phyloP scores from a whole-genome alignment of 352 stramenopile genomes.

The Labyrinthula sp. region DNA sequence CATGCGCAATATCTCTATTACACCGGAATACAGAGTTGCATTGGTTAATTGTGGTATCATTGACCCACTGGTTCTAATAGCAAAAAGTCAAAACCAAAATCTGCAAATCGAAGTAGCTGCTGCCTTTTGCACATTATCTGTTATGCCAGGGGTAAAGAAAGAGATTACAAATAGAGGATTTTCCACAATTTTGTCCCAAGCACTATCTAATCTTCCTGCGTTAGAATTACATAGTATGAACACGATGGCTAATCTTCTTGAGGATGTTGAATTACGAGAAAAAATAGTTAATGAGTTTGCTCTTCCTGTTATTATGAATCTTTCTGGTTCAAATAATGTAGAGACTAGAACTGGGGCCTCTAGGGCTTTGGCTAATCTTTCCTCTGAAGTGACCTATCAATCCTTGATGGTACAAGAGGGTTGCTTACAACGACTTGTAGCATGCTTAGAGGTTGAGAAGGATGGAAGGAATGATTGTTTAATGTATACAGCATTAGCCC shows the following conservation, averaged over 20 bases:
- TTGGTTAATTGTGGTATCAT: conserved; percentile 78
- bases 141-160: conserved; percentile 79
- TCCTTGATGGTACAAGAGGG: conserved; percentile 77
- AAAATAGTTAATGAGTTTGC: conserved; percentile 77
- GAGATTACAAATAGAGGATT: conserved; percentile 74
- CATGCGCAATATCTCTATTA: conserved; percentile 72
- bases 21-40: conserved; percentile 51
- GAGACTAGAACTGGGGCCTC: conserved; percentile 69
- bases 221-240: conserved; percentile 75
- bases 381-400: conserved; percentile 65
- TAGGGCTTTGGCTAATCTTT: conserved; percentile 74
- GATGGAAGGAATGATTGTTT: conserved; percentile 73
- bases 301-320: conserved; percentile 63
- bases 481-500: conserved; percentile 51
- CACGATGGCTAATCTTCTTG: conserved; percentile 77
- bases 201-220: conserved; percentile 60
- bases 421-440: conserved; percentile 65
- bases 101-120: conserved; percentile 70
- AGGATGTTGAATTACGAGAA: conserved; percentile 73
- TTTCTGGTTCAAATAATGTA: conserved; percentile 60
- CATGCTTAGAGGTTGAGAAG: conserved; percentile 63
- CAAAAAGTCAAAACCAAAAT: conserved; percentile 61
- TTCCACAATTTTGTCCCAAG: conserved; percentile 77
- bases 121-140: conserved; percentile 74
- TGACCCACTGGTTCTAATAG: conserved; percentile 80